Percentiles rank a stretch among this genome's conserved stretches.
Conservation (phyloP, 176 grass and related monocot species). For the Musa acuminata region DNA sequence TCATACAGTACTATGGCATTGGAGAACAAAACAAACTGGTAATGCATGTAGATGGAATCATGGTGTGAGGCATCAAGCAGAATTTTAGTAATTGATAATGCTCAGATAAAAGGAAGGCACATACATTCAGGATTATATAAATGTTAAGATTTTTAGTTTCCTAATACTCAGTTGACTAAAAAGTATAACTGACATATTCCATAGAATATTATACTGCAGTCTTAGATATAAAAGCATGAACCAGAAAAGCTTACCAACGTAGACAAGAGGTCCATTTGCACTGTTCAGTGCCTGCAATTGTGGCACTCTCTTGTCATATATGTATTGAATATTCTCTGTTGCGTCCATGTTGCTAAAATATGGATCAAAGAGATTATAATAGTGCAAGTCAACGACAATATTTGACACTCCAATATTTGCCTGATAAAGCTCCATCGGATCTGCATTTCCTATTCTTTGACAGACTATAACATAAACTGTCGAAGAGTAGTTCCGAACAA, state of each 20-base stretch:
- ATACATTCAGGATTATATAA: too few relatives aligned
- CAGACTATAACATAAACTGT: conserved; percentile 75
- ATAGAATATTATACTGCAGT: background rate
- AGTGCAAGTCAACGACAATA: conserved; percentile 66
- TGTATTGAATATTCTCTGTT: conserved; percentile 63
- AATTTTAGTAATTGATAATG: too few relatives aligned
- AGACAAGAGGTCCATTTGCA: conserved; percentile 78
- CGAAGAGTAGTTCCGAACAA: conserved; percentile 60
- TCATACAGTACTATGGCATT: too few relatives aligned
- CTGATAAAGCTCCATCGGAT: conserved; percentile 71
- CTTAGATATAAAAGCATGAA: background rate
- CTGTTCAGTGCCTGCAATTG: conserved; percentile 53
- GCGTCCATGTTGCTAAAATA: conserved; percentile 51
- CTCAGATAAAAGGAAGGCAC: too few relatives aligned
- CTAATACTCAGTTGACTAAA: background rate
- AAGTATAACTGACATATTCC: background rate
- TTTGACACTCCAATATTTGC: conserved; percentile 50
- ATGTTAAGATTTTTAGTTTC: too few relatives aligned
- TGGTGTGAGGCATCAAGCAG: too few relatives aligned
- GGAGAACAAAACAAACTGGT: too few relatives aligned
- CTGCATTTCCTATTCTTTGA: conserved; percentile 77
- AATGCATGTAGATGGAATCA: too few relatives aligned
- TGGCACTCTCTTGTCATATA: conserved; percentile 47
- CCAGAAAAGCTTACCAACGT: conserved; percentile 47
- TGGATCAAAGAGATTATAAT: conserved; percentile 69